Conservation (phyloP, 495 filamentous ascomycete species). For the Rhypophila decipiens region DNA sequence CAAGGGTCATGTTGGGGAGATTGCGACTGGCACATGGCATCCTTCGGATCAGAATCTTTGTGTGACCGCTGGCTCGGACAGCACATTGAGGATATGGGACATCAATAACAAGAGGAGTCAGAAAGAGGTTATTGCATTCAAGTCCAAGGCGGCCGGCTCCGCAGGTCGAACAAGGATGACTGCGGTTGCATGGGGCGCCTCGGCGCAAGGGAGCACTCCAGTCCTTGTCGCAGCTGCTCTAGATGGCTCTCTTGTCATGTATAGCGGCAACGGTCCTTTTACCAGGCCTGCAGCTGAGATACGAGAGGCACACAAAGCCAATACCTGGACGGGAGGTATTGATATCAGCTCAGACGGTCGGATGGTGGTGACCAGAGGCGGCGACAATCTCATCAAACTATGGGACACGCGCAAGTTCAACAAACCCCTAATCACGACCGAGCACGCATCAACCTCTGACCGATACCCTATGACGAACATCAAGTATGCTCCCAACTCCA, state of each 20-base stretch:
- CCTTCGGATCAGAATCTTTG: slow-evolving; percentile 75
- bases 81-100: slow-evolving; percentile 94
- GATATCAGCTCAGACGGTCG: slow-evolving; percentile 87
- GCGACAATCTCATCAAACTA: slow-evolving; percentile 75
- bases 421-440: slow-evolving; percentile 68
- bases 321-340: slow-evolving; percentile 91
- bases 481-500: slow-evolving; percentile 74
- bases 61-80: slow-evolving; percentile 87
- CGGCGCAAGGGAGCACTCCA: slow-evolving; percentile 66
- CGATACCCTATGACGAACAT: slow-evolving; percentile 83
- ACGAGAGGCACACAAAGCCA: slow-evolving; percentile 69
- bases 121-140: slow-evolving; percentile 90
- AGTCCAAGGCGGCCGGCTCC: slow-evolving; percentile 75
- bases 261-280: slow-evolving; percentile 81
- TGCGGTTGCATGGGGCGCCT: slow-evolving; percentile 79
- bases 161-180: slow-evolving; percentile 93
- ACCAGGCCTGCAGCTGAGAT: slow-evolving; percentile 82
- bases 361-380: slow-evolving; percentile 81
- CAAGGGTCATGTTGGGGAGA: slow-evolving; percentile 89
- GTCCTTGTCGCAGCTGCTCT: slow-evolving; percentile 81
- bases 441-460: slow-evolving; percentile 73
- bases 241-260: slow-evolving; percentile 90
- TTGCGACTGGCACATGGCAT: slow-evolving; percentile 81
- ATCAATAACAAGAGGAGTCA: slow-evolving; percentile 79
- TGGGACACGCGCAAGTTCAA: slow-evolving; percentile 99